Conservation (phyloP, 179 eudicot species). For the Carnegiea gigantea region DNA sequence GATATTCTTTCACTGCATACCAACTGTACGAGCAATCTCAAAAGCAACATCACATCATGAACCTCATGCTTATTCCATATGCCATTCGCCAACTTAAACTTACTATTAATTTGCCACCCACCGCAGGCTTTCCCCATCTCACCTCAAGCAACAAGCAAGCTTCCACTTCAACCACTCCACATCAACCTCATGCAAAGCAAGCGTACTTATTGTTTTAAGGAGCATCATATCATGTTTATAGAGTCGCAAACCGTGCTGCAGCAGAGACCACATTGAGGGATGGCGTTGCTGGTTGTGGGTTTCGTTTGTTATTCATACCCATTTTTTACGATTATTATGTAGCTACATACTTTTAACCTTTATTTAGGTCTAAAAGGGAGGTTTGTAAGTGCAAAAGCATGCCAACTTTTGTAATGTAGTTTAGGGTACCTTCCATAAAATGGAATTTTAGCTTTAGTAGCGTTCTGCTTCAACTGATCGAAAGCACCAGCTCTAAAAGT, state of each 20-base stretch:
- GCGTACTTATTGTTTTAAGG: not conserved
- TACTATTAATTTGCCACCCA: not conserved
- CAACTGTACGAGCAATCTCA: not conserved
- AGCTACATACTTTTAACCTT: not conserved
- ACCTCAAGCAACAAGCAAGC: not conserved
- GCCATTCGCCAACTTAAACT: not conserved
- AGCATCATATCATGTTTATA: not conserved
- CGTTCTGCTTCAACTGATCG: slow-evolving; percentile 98
- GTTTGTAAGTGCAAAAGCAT: not conserved
- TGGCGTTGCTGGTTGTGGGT: not conserved
- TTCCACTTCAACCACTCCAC: not conserved
- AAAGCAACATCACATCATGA: not conserved
- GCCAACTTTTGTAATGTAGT: not conserved
- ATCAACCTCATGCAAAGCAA: not conserved
- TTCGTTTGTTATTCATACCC: no score
- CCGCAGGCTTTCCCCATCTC: no score
- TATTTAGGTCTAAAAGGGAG: not conserved
- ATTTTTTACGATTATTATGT: not conserved
- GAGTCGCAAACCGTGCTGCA: not conserved
- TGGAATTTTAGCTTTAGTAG: slow-evolving; percentile 95
- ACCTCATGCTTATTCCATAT: not conserved
- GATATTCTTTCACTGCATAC: not conserved
- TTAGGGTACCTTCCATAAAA: slow-evolving; percentile 85
- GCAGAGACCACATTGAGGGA: not conserved
- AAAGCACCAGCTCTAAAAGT: slow-evolving; percentile 99